Percentiles rank a stretch among this genome's conserved stretches.
phyloP scores from a whole-genome alignment of 805 yeast species.

The Candida caryicola region DNA sequence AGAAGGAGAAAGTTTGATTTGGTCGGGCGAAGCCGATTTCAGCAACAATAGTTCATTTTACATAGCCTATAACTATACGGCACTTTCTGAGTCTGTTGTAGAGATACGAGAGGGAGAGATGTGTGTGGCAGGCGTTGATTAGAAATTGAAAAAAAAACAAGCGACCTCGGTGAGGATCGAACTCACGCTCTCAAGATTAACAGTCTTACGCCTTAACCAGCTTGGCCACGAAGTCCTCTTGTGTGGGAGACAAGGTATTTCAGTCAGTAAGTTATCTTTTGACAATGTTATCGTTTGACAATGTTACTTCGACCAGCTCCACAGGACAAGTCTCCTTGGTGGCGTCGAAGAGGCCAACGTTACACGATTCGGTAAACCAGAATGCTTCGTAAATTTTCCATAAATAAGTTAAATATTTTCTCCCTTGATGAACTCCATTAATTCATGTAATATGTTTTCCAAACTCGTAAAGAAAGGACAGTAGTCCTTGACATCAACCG shows the following conservation, averaged over 20 bases:
- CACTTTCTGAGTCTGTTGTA: neutral
- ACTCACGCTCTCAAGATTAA: conserved; percentile 20
- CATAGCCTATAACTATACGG: too few relatives aligned
- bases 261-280: too few relatives aligned
- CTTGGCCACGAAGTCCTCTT: conserved; percentile 18
- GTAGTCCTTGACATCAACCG: conserved; percentile 43
- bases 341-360: too few relatives aligned
- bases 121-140: neutral
- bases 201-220: conserved; percentile 20
- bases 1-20: too few relatives aligned
- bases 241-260: neutral
- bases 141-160: neutral
- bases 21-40: too few relatives aligned
- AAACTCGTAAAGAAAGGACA: conserved; percentile 43
- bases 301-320: too few relatives aligned
- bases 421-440: conserved; percentile 35
- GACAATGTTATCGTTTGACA: too few relatives aligned
- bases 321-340: too few relatives aligned
- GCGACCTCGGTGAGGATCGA: conserved; percentile 20
- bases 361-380: too few relatives aligned
- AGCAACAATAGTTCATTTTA: too few relatives aligned
- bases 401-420: too few relatives aligned
- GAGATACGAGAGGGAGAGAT: neutral
- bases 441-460: conserved; percentile 38
- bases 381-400: too few relatives aligned